A percentile compares a stretch with the other conserved stretches of the same genome.
Conservation (phyloP, 1,284 basidiomycete species). For the Coniophora puteana region DNA sequence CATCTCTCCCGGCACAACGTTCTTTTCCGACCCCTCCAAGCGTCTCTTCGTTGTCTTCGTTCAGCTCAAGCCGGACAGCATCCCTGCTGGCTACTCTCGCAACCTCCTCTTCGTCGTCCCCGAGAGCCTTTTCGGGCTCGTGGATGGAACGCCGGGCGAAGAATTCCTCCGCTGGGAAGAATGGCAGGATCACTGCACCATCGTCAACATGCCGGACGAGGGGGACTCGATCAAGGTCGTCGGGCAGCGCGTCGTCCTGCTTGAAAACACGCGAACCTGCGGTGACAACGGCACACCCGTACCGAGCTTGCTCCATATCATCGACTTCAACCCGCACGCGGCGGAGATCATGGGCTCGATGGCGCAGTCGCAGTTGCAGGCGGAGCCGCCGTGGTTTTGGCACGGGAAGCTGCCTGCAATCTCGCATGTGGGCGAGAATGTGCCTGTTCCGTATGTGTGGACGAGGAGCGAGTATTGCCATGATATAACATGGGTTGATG, state of each 20-base stretch:
- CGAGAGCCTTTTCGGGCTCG: constrained; percentile 19
- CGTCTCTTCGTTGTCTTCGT: constrained; percentile 23
- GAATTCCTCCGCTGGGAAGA: constrained; percentile 26
- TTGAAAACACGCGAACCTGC: constrained; percentile 25
- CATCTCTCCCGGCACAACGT: constrained; percentile 22
- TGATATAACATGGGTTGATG: constrained; percentile 30
- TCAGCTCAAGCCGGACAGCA: constrained; percentile 23
- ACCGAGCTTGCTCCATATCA: constrained; percentile 23
- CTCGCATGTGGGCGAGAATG: constrained; percentile 25
- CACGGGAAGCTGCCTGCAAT: constrained; percentile 19
- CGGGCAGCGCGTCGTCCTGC: constrained; percentile 28
- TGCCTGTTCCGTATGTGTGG: constrained; percentile 23
- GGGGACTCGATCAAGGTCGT: constrained; percentile 27
- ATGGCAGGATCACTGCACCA: constrained; percentile 28
- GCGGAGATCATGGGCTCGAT: constrained; percentile 24
- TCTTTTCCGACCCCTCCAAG: constrained; percentile 23
- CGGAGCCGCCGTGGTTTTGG: constrained; percentile 28
- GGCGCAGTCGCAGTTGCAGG: constrained; percentile 12
- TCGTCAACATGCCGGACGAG: constrained; percentile 29
- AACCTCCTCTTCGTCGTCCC: constrained; percentile 28
- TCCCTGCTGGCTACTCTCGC: constrained; percentile 27
- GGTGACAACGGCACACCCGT: constrained; percentile 4
- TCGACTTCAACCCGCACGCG: constrained; percentile 28
- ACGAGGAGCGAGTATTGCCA: constrained; percentile 28
- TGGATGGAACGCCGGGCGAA: constrained; percentile 12